Evolutionary conservation across 192 early-diverging fungal species (phyloP), one percentile per base, ranked within the genome.

Genomic region (Entomortierella lignicola): DNA sequence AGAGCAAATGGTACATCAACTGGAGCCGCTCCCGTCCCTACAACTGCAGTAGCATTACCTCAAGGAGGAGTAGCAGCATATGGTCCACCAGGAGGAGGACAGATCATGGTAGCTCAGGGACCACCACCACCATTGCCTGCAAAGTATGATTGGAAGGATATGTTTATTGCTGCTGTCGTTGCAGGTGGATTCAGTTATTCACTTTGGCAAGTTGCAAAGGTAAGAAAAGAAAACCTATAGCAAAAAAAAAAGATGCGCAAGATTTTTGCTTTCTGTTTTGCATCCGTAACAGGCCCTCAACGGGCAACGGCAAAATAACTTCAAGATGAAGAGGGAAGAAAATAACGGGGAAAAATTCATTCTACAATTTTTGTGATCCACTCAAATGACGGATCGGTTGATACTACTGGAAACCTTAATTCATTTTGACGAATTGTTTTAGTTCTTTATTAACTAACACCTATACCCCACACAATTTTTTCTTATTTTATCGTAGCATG

Each of bases 131-230:
- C 86, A 4, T 77, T 86, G 60, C 73, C 84, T 51, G 72, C 92
- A 27, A 84, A 89, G 44, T 87, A 91, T 54, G 93, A 93, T 69
- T 99, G 98, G 98, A 92, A 96, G 65, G 98, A 99, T 80, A 90
- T 94, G 69, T 92, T 95, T 80, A 92, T 99, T 51, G 96, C 92
- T 8, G 88, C 94, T 18, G 90, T 96, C 18, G 89, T 95, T 15
- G 91, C 91, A 18, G 94, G 91, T 59, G 96, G 96, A 12, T 88
- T 95, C 31, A 92, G 93, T n/a, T 97, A 96, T 81, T 94, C 92
- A n/a, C 82, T 94, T 41, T 94, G 90, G 70, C 82, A 81, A 39
- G 69, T 92, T 69, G 89, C 86, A 8, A 92, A 94, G 90, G 94
- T 95, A 85, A 71, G 48, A 20, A 54, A n/a, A 47, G 18, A 51